Conservation (phyloP, 257 asterid species). For the Salvia hispanica region DNA sequence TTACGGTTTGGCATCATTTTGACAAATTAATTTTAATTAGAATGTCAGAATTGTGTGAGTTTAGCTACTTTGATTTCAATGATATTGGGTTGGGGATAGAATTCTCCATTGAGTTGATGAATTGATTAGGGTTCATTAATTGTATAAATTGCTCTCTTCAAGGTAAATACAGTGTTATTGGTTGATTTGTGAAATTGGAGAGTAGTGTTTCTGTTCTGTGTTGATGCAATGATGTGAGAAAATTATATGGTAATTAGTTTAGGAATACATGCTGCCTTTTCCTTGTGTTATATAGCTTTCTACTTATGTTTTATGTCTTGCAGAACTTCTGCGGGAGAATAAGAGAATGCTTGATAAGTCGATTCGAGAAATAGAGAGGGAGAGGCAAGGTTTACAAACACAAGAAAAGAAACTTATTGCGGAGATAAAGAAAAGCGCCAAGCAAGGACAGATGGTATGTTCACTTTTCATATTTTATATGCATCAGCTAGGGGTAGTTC, state of each 20-base stretch:
- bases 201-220: background rate
- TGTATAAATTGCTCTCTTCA: background rate
- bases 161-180: background rate
- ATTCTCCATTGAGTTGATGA: background rate
- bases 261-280: conserved; percentile 35
- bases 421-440: conserved; percentile 96
- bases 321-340: conserved; percentile 97
- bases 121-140: background rate
- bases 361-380: conserved; percentile 95
- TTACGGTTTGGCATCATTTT: background rate
- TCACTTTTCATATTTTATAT: conserved; percentile 3
- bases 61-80: background rate
- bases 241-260: conserved; percentile 42
- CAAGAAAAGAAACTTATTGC: conserved; percentile 89
- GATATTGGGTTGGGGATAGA: background rate
- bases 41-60: background rate
- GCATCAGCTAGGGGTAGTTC: background rate
- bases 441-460: conserved; percentile 97
- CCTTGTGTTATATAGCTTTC: conserved; percentile 22
- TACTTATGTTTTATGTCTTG: conserved; percentile 11
- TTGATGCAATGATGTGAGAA: conserved; percentile 41
- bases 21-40: conserved; percentile 8
- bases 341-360: conserved; percentile 98
- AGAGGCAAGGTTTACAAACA: conserved; percentile 87
- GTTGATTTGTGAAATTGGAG: background rate